Evolutionary conservation across 805 yeast species (phyloP).

Genomic region (Schwanniomyces occidentalis): DNA sequence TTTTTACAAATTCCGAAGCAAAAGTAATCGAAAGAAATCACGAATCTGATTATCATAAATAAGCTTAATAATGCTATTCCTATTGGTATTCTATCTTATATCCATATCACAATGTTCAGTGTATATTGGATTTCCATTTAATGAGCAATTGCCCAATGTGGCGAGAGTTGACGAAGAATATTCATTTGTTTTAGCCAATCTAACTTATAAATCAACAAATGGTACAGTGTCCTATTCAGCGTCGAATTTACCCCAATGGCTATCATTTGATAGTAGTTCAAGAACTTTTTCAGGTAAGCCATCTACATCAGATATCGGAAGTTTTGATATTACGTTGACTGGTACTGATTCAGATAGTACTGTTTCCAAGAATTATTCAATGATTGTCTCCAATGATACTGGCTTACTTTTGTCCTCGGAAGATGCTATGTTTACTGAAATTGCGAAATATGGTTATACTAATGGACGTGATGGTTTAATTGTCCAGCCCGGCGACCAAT

Average conservation of each 20-base stretch:
- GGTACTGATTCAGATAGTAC: constrained; percentile 56
- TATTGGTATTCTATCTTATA: constrained; percentile 11
- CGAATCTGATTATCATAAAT: too few species aligned
- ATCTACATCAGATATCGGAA: constrained; percentile 39
- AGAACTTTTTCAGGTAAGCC: constrained; percentile 75
- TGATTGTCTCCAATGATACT: constrained; percentile 59
- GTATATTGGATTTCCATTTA: constrained; percentile 70
- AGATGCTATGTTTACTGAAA: constrained; percentile 49
- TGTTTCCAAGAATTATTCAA: constrained; percentile 49
- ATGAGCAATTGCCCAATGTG: constrained; percentile 82
- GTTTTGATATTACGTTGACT: constrained; percentile 46
- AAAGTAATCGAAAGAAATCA: too few species aligned
- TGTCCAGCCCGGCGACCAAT: constrained; percentile 65
- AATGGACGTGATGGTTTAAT: constrained; percentile 77
- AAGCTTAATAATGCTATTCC: constrained; percentile 9
- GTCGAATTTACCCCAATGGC: constrained; percentile 71
- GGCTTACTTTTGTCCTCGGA: constrained; percentile 51
- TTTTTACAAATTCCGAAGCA: too few species aligned
- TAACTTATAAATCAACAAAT: constrained; percentile 56
- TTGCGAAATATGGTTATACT: constrained; percentile 67
- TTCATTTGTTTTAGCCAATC: constrained; percentile 63
- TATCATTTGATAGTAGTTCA: constrained; percentile 61
- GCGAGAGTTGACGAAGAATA: constrained; percentile 69
- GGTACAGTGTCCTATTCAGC: constrained; percentile 57
- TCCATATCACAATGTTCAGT: constrained; percentile 44